phyloP scores from a whole-genome alignment of 2,329 filamentous ascomycete species.

The Aspergillus puulaauensis region DNA sequence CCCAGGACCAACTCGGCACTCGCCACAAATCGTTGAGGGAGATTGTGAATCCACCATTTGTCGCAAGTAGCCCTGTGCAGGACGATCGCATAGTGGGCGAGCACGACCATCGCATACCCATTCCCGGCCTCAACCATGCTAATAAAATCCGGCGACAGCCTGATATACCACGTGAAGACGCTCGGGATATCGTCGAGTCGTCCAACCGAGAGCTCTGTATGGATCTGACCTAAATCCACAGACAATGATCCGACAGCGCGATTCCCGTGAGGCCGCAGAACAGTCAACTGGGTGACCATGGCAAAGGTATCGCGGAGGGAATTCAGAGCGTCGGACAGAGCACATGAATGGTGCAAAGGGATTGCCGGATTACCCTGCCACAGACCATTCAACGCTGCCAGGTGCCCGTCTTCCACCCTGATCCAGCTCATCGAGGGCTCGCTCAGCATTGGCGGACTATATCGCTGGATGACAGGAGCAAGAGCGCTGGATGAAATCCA shows the following conservation, averaged over 20 bases:
- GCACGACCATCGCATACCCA: conserved; percentile 1
- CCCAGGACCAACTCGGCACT: not conserved
- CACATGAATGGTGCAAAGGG: not conserved
- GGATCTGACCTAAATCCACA: not conserved
- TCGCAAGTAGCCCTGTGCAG: not conserved
- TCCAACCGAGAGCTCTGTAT: not conserved
- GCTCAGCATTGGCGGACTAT: not conserved
- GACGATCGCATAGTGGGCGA: conserved; percentile 5
- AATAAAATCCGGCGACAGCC: not conserved
- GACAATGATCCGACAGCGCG: not conserved
- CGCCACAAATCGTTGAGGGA: not conserved
- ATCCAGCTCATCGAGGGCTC: not conserved
- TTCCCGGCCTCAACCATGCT: not conserved
- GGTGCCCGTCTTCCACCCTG: not conserved
- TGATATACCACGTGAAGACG: conserved; percentile 6
- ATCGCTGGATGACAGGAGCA: not conserved
- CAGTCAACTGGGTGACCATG: conserved; percentile 7
- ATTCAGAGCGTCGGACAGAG: not conserved
- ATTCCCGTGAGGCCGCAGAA: not conserved
- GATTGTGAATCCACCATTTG: not conserved
- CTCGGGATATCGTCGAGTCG: conserved; percentile 1
- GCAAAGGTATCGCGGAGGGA: conserved; percentile 5
- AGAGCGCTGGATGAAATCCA: not conserved
- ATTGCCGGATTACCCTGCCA: not conserved
- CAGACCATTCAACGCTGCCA: not conserved